phyloP scores from a whole-genome alignment of 345 rosid species.

The Eucalyptus marginata region DNA sequence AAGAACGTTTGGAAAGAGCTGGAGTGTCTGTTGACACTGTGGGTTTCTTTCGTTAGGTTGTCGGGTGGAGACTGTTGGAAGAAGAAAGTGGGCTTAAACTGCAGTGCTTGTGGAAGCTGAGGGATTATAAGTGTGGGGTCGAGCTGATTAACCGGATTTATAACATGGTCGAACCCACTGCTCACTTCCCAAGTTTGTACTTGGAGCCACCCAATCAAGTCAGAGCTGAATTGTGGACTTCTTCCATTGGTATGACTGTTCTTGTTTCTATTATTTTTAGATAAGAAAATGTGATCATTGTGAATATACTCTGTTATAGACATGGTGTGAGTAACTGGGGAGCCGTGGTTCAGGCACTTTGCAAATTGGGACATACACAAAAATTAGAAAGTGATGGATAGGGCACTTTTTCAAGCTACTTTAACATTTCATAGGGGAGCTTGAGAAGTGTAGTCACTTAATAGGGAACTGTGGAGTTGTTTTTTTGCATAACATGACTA shows the following conservation, averaged over 20 bases:
- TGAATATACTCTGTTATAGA: background rate
- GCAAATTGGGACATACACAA: background rate
- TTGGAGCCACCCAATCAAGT: slow-evolving; percentile 67
- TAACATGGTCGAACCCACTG: slow-evolving; percentile 43
- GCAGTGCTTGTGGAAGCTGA: slow-evolving; percentile 81
- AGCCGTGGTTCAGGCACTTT: background rate
- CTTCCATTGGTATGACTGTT: slow-evolving; percentile 44
- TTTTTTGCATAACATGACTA: background rate
- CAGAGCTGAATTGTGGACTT: slow-evolving; percentile 77
- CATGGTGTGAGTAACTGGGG: background rate
- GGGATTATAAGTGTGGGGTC: slow-evolving; percentile 65
- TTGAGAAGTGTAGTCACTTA: background rate
- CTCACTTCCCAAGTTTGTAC: slow-evolving; percentile 75
- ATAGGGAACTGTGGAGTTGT: background rate
- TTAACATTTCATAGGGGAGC: background rate
- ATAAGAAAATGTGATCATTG: background rate
- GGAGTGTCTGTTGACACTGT: background rate
- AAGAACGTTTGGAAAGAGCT: background rate
- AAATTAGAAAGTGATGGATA: background rate
- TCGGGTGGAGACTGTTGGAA: slow-evolving; percentile 89
- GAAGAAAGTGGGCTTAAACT: slow-evolving; percentile 60
- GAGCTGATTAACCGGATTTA: slow-evolving; percentile 79
- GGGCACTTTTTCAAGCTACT: background rate
- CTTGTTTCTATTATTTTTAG: background rate
- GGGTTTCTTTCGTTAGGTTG: slow-evolving; percentile 24